Evolutionary conservation across 345 rosid species (phyloP).

Genomic region (Limnanthes douglasii): DNA sequence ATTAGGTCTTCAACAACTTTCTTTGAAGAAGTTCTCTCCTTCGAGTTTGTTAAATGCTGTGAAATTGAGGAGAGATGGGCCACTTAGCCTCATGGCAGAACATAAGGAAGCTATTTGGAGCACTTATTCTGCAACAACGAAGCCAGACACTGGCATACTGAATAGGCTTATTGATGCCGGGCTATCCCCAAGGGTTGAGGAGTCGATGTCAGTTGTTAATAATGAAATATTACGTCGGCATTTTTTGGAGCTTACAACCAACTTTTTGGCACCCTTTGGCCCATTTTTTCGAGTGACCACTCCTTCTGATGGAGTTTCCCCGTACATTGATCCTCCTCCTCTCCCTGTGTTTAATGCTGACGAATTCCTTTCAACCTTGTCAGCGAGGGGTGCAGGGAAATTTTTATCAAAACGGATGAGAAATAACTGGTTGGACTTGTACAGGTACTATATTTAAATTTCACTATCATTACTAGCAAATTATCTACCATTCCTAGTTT

Average conservation of each 20-base stretch:
- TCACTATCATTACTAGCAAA: too few species aligned
- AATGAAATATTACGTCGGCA: conserved; percentile 91
- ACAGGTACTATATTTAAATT: conserved; percentile 37
- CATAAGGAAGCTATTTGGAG: conserved; percentile 99
- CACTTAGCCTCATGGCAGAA: conserved; percentile 92
- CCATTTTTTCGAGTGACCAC: conserved; percentile 66
- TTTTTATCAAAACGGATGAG: conserved; percentile 86
- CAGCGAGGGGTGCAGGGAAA: conserved; percentile 87
- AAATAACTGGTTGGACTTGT: conserved; percentile 92
- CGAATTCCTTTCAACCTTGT: conserved; percentile 65
- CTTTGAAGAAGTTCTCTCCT: conserved; percentile 82
- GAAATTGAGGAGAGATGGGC: conserved; percentile 87
- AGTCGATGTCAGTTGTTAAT: conserved; percentile 96
- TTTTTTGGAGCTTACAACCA: conserved; percentile 94
- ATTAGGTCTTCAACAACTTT: conserved; percentile 60
- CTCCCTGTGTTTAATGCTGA: conserved; percentile 47
- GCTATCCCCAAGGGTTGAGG: conserved; percentile 89
- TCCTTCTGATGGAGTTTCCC: conserved; percentile 85
- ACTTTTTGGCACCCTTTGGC: conserved; percentile 94
- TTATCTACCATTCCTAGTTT: neutral
- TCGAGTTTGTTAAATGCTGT: conserved; percentile 64
- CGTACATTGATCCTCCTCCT: conserved; percentile 80
- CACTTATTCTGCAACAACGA: conserved; percentile 58
- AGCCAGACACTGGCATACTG: conserved; percentile 91
- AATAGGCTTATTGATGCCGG: conserved; percentile 96